phyloP scores from a whole-genome alignment of 257 asterid species.

The Phtheirospermum japonicum region DNA sequence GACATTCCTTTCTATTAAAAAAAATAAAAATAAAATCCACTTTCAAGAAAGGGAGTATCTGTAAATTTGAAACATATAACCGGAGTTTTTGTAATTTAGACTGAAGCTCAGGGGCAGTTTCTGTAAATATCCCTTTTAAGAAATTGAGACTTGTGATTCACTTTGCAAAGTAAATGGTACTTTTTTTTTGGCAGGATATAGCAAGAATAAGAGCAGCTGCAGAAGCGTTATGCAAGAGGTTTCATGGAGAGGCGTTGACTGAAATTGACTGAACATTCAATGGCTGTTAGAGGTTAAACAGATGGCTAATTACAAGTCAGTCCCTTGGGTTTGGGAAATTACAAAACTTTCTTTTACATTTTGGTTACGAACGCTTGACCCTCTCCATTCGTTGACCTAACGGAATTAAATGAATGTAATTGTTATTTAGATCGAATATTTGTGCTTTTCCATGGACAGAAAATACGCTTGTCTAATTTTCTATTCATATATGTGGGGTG shows the following conservation, averaged over 20 bases:
- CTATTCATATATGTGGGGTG: too few relatives aligned
- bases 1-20: too few relatives aligned
- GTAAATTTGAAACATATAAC: too few relatives aligned
- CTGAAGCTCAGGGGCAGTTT: neutral
- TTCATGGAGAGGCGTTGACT: slow-evolving; percentile 43
- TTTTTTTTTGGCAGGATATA: slow-evolving; percentile 48
- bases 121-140: neutral
- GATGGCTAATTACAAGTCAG: slow-evolving; percentile 3
- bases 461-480: neutral
- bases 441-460: neutral
- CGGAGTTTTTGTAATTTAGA: neutral
- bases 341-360: neutral
- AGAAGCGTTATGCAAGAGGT: slow-evolving; percentile 50
- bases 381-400: slow-evolving; percentile 1
- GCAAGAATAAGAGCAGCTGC: slow-evolving; percentile 55
- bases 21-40: too few relatives aligned
- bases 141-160: too few relatives aligned
- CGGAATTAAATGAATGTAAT: neutral
- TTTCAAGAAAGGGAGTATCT: neutral
- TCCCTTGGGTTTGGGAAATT: slow-evolving; percentile 15
- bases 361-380: slow-evolving; percentile 1
- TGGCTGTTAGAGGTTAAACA: slow-evolving; percentile 4
- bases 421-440: neutral
- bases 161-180: too few relatives aligned
- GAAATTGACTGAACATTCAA: slow-evolving; percentile 34